These are phyloP conservation scores for Pisolithus orientalis DNA, from an alignment of 768 basidiomycete species.

Conservation along the genomic window DNA sequence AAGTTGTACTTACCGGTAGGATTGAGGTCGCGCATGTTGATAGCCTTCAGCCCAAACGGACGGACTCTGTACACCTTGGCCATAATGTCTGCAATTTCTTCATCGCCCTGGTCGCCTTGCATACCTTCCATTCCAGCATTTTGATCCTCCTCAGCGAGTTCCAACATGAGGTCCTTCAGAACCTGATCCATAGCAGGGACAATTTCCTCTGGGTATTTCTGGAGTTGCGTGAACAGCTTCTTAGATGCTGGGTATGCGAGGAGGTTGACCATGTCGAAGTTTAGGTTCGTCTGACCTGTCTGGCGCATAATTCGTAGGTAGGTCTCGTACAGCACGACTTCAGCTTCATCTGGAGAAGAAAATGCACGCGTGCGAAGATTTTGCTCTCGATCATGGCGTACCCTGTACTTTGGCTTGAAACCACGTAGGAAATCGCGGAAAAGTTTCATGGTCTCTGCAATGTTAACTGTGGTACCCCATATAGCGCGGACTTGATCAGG, in stretches of 20 bases:
- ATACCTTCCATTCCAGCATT: slow-evolving; percentile 66
- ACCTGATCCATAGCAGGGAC: slow-evolving; percentile 97
- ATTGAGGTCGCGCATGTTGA: slow-evolving; percentile 95
- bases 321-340: slow-evolving; percentile 66
- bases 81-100: slow-evolving; percentile 86
- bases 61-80: slow-evolving; percentile 86
- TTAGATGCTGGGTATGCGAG: slow-evolving; percentile 78
- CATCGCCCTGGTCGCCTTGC: slow-evolving; percentile 68
- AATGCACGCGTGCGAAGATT: slow-evolving; percentile 46
- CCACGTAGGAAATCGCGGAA: slow-evolving; percentile 87
- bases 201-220: slow-evolving; percentile 95
- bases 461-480: slow-evolving; percentile 96
- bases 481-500: slow-evolving; percentile 86
- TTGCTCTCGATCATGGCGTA: slow-evolving; percentile 59
- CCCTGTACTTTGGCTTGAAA: slow-evolving; percentile 90
- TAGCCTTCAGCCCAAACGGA: slow-evolving; percentile 75
- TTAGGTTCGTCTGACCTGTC: slow-evolving; percentile 90
- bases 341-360: slow-evolving; percentile 58
- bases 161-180: slow-evolving; percentile 88
- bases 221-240: slow-evolving; percentile 78
- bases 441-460: slow-evolving; percentile 84
- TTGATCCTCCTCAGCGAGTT: slow-evolving; percentile 78
- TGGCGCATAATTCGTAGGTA: slow-evolving; percentile 83
- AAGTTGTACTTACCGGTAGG: slow-evolving; percentile 60
- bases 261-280: slow-evolving; percentile 83